phyloP scores from a whole-genome alignment of 2,329 filamentous ascomycete genomes.

The Hypocrella siamensis region DNA sequence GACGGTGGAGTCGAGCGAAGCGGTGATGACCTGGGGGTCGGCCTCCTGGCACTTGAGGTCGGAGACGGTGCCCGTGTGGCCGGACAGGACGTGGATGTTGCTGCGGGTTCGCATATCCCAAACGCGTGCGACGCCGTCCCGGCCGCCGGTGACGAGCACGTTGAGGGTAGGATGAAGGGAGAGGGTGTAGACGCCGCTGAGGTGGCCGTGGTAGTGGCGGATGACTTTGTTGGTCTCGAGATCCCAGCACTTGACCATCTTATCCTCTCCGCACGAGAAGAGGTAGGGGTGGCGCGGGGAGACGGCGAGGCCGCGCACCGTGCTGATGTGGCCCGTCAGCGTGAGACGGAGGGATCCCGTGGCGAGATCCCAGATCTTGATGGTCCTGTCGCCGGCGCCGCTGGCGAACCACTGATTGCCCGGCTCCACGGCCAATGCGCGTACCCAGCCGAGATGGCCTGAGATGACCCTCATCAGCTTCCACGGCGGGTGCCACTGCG shows the following conservation, averaged over 20 bases:
- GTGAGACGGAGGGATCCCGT: constrained; percentile 74
- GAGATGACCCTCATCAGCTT: constrained; percentile 97
- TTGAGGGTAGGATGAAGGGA: constrained; percentile 89
- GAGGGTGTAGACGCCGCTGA: constrained; percentile 89
- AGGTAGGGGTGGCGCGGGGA: constrained; percentile 90
- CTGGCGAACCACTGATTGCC: constrained; percentile 97
- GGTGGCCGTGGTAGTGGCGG: constrained; percentile 89
- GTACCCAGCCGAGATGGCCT: constrained; percentile 90
- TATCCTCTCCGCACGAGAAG: constrained; percentile 96
- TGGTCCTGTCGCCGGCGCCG: constrained; percentile 86
- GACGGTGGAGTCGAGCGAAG: constrained; percentile 83
- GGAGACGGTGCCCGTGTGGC: constrained; percentile 81
- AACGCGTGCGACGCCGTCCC: constrained; percentile 85
- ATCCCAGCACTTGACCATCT: constrained; percentile 99
- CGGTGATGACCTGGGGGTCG: constrained; percentile 87
- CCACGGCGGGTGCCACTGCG: constrained; percentile 96
- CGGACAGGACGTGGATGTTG: constrained; percentile 85
- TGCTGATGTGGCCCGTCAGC: constrained; percentile 86
- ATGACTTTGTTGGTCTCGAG: constrained; percentile 99
- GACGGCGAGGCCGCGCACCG: constrained; percentile 80
- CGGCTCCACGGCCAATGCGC: constrained; percentile 78
- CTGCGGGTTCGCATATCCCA: constrained; percentile 98
- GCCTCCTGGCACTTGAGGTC: constrained; percentile 88
- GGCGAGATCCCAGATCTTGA: constrained; percentile 97
- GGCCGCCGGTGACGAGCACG: constrained; percentile 83